Percentiles rank a stretch among this genome's conserved stretches.
Evolutionary conservation across 805 yeast genomes (phyloP).

Genomic region (Brettanomyces custersianus): DNA sequence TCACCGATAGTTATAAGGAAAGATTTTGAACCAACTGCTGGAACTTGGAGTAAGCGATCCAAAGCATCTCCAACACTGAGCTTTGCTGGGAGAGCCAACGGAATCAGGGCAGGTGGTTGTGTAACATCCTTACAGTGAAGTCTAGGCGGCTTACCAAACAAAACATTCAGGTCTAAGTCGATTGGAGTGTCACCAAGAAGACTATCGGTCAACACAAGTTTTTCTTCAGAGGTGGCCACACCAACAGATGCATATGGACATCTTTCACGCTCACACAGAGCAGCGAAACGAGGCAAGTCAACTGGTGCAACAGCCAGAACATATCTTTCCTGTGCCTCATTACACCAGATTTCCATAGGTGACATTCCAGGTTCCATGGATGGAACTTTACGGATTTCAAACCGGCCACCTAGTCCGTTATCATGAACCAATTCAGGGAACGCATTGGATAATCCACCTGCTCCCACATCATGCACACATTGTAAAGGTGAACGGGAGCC

Average conservation of each 20-base stretch:
- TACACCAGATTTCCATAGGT: conserved; percentile 99
- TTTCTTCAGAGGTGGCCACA: conserved; percentile 78
- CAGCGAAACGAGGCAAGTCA: conserved; percentile 61
- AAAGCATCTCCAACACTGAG: conserved; percentile 54
- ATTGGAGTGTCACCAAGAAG: conserved; percentile 78
- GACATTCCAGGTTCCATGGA: conserved; percentile 97
- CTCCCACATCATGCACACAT: conserved; percentile 98
- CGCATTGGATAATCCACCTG: conserved; percentile 97
- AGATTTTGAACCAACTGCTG: conserved; percentile 90
- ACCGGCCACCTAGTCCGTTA: conserved; percentile 88
- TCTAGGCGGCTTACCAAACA: conserved; percentile 96
- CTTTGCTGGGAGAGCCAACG: conserved; percentile 46
- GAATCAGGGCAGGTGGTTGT: conserved; percentile 42
- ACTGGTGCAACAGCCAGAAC: conserved; percentile 85
- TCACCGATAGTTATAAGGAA: conserved; percentile 98
- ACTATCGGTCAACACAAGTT: conserved; percentile 72
- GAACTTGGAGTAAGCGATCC: conserved; percentile 75
- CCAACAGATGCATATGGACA: conserved; percentile 97
- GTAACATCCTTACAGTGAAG: conserved; percentile 72
- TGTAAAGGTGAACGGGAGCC: conserved; percentile 75
- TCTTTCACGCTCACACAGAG: conserved; percentile 88
- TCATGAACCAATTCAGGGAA: conserved; percentile 96
- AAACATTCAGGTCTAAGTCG: conserved; percentile 88
- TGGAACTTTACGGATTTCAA: conserved; percentile 84
- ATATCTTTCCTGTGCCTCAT: conserved; percentile 97